A percentile compares a stretch with the other conserved stretches of the same genome.
These are phyloP conservation scores for Fusarium pilosicola DNA, from an alignment of 2,329 filamentous ascomycete species.

Conservation along the genomic window DNA sequence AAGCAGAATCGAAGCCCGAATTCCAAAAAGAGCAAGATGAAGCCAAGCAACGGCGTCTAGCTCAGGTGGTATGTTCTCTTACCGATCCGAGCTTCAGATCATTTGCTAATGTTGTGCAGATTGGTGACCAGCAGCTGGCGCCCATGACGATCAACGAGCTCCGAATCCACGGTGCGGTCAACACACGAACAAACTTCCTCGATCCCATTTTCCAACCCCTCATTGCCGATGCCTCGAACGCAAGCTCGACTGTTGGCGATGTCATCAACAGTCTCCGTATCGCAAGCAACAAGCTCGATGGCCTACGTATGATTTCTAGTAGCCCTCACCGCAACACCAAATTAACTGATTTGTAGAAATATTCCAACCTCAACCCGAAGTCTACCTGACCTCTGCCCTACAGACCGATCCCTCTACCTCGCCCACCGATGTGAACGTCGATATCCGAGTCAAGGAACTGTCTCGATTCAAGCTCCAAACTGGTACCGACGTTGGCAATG, in stretches of 20 bases:
- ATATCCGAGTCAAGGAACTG: conserved; percentile 84
- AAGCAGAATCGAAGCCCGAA: conserved; percentile 52
- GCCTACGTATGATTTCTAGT: conserved; percentile 71
- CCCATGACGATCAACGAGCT: conserved; percentile 90
- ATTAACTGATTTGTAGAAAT: conserved; percentile 68
- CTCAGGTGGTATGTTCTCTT: conserved; percentile 48
- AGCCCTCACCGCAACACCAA: conserved; percentile 23
- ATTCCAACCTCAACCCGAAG: conserved; percentile 82
- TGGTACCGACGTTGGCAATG: conserved; percentile 92
- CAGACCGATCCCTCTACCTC: conserved; percentile 74
- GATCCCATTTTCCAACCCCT: conserved; percentile 83
- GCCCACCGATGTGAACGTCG: conserved; percentile 83
- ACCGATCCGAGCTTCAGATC: not conserved
- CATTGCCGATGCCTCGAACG: conserved; percentile 72
- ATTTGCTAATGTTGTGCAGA: conserved; percentile 44
- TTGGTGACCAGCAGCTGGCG: conserved; percentile 80
- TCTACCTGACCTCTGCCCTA: conserved; percentile 82
- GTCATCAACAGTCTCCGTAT: conserved; percentile 77
- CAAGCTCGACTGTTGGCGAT: conserved; percentile 81
- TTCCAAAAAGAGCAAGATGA: conserved; percentile 52
- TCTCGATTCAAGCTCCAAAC: conserved; percentile 89
- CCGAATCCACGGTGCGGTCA: conserved; percentile 80
- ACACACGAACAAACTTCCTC: conserved; percentile 87
- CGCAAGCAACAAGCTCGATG: conserved; percentile 78
- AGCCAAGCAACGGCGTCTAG: conserved; percentile 52